Evolutionary conservation across 2,329 filamentous ascomycete genomes (phyloP).

Genomic region (Trichothecium sympodiale): DNA sequence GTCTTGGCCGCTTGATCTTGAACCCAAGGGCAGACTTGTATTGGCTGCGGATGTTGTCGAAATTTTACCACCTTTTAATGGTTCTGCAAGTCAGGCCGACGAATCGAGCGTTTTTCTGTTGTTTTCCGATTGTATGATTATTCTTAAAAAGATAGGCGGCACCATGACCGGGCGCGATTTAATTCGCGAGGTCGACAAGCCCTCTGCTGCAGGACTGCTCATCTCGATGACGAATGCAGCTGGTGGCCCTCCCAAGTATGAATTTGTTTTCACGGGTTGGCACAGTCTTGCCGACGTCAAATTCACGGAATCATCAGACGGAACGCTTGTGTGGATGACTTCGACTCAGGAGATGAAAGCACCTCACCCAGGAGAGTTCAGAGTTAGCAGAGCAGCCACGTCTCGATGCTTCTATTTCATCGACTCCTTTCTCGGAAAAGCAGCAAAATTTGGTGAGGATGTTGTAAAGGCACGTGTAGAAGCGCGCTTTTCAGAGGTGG

Average conservation of each 20-base stretch:
- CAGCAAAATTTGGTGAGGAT: conserved; percentile 69
- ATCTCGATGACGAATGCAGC: conserved; percentile 53
- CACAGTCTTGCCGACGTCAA: conserved; percentile 58
- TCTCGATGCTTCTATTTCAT: conserved; percentile 61
- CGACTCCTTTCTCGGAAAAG: conserved; percentile 68
- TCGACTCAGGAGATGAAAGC: conserved; percentile 51
- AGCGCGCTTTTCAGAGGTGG: conserved; percentile 69
- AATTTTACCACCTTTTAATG: conserved; percentile 58
- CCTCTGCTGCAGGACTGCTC: conserved; percentile 51
- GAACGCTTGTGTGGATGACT: conserved; percentile 56
- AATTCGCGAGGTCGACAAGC: conserved; percentile 75
- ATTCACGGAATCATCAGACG: conserved; percentile 60
- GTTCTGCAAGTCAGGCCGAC: conserved; percentile 28
- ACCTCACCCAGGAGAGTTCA: conserved; percentile 31
- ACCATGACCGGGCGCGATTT: conserved; percentile 64
- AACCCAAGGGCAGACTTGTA: conserved; percentile 68
- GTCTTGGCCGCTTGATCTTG: conserved; percentile 62
- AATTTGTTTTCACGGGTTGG: conserved; percentile 67
- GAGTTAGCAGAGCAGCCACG: conserved; percentile 36
- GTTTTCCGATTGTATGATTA: conserved; percentile 71
- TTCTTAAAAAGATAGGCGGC: conserved; percentile 59
- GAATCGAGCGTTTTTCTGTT: conserved; percentile 65
- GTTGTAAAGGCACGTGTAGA: conserved; percentile 79
- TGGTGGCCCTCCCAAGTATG: conserved; percentile 50
- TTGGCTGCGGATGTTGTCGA: conserved; percentile 72